Percentiles rank a stretch among this genome's conserved stretches.
Evolutionary conservation across 2,329 filamentous ascomycete genomes (phyloP).

Genomic region (Hypoxylon sp.): DNA sequence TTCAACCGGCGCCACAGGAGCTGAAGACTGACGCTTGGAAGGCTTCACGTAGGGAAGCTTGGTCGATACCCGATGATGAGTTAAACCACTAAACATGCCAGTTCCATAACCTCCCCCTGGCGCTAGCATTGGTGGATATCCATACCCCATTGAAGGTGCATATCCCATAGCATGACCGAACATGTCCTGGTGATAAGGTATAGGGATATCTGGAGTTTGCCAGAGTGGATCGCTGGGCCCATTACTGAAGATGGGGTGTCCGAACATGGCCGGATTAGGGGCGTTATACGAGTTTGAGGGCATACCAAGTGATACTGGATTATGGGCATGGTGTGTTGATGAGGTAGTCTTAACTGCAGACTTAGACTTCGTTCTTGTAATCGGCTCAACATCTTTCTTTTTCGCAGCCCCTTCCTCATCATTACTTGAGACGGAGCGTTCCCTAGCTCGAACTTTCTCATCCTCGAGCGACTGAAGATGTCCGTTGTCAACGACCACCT

Average conservation of each 20-base stretch:
- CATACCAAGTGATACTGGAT: slow-evolving; percentile 41
- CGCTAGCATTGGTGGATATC: slow-evolving; percentile 26
- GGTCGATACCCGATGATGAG: slow-evolving; percentile 23
- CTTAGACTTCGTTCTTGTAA: slow-evolving; percentile 30
- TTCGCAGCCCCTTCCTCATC: slow-evolving; percentile 54
- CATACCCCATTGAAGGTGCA: slow-evolving; percentile 26
- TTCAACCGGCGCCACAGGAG: slow-evolving; percentile 12
- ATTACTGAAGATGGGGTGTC: slow-evolving; percentile 31
- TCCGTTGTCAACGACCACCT: slow-evolving; percentile 91
- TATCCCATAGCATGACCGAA: slow-evolving; percentile 44
- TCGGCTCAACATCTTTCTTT: slow-evolving; percentile 45
- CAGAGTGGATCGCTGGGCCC: slow-evolving; percentile 50
- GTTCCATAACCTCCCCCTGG: slow-evolving; percentile 17
- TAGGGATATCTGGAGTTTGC: slow-evolving; percentile 41
- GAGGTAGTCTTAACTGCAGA: slow-evolving; percentile 28
- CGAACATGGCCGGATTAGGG: slow-evolving; percentile 40
- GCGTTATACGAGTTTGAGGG: slow-evolving; percentile 37
- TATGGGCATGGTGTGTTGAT: slow-evolving; percentile 20
- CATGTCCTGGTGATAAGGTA: slow-evolving; percentile 48
- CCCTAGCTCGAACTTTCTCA: slow-evolving; percentile 52
- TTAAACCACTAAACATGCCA: slow-evolving; percentile 16
- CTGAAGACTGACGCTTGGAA: slow-evolving; percentile 25
- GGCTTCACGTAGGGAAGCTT: slow-evolving; percentile 38
- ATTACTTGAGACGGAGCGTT: slow-evolving; percentile 47
- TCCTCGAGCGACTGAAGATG: slow-evolving; percentile 71